Base-by-base conservation (phyloP, 352 stramenopile species). In the Pythium coloratum region DNA sequence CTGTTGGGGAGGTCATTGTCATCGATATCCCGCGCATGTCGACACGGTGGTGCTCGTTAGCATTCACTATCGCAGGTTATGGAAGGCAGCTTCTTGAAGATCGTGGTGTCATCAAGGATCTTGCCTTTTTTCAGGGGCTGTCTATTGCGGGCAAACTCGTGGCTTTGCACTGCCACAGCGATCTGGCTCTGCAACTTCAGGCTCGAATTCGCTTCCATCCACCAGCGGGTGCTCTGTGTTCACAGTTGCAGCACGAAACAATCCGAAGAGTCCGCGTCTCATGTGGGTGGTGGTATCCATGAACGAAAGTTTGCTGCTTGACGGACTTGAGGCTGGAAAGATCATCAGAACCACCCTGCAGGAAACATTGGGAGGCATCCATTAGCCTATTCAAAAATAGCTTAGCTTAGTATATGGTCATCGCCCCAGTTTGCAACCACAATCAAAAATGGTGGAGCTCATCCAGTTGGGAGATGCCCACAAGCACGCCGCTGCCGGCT, bases 381-480 rank as follows among this genome's bases (percentile, higher is more conserved):
- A 49, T 49, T 49, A 49, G 42, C 42, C 18, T 49, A 9, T 0
- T 24, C 20, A 24, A 24, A 49, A 26, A 2, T 49, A 26, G 42
- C 42, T 49, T 49, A 49, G 42, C 24, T 49, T 49, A 18, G 38
- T 6, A 40, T 9, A 40, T 30, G 28, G 28, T 30, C 28, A 30
- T 30, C 34, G 1, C 34, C 12, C 2, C 34, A 40, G 34, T 14
- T 14, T 40, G 8, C 1, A 40, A 10, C 6, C 7, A 40, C 2
- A 47, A n/a, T 26, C 24, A 16, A 49, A 26, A 49, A 49, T 49
- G 42, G 42, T 49, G 42, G 42, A 49, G 42, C 42, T 49, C 16
- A 49, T 49, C 42, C 42, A 20, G 42, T 49, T 49, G 42, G 42
- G 42, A 49, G 42, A 49, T 49, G 42, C 42, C 42, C 42, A 49